Evolutionary conservation across 192 early-diverging fungal species (phyloP), one percentile per base, ranked within the genome.

Genomic region (Obelidium mucronatum): DNA sequence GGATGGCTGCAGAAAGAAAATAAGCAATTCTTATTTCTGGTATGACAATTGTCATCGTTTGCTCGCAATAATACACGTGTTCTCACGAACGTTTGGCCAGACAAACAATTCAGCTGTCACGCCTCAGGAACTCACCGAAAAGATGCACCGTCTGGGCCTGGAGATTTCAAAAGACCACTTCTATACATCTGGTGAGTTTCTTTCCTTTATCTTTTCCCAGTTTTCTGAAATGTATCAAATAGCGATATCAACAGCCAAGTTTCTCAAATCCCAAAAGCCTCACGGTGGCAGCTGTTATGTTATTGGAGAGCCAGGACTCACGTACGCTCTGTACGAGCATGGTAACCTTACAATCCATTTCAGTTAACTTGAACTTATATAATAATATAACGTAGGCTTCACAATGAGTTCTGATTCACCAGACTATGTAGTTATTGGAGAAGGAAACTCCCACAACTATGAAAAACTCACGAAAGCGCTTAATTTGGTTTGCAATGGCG

Each of bases 101-200:
- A 90, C 89, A 31, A 90, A 90, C 83, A 90, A 90, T 78, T 86
- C 84, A 53, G 85, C 87, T 35, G 87, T 87, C 26, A 90, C 89
- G 31, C 89, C 89, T 17, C 76, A 82, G 65, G 89, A 90, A 69
- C 81, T 90, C n/a, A 81, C 84, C 17, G 75, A 81, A 40, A 90
- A 90, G 76, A 62, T 90, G 34, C 35, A 67, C 15, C 80, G 87
- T 31, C 75, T 90, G 1, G 89, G 89, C 36, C 80, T 90, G 40
- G 78, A 86, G 40, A 80, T 88, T 36, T 48, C 59, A 39, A 84
- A 85, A 42, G 72, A 79, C 26, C 80, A 90, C 53, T 90, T 90
- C 63, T 90, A 86, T 79, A 90, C 89, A 28, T 84, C 85, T 39
- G 66, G 63, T 65, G 11, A 26, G 58, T 60, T 60, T 6, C 26